Evolutionary conservation across 257 asterid species (phyloP).

Genomic region (Capsicum chinense): DNA sequence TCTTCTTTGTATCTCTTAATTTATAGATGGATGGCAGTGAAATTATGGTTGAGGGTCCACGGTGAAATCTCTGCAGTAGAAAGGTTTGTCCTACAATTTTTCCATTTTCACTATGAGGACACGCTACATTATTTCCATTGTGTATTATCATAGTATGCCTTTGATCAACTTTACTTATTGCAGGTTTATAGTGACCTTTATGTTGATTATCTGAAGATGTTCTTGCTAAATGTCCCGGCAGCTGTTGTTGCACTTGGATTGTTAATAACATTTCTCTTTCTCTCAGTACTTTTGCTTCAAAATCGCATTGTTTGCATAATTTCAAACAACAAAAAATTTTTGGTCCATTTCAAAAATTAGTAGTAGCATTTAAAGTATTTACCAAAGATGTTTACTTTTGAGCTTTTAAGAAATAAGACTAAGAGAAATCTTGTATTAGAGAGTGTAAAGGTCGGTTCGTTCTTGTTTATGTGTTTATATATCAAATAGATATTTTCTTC

Average conservation of each 20-base stretch:
- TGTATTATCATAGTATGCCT: not conserved
- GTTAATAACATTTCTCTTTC: slow-evolving; percentile 53
- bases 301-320: not conserved
- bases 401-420: not conserved
- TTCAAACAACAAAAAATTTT: not conserved
- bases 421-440: not conserved
- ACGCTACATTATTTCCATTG: slow-evolving; percentile 10
- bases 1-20: slow-evolving; percentile 33
- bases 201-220: slow-evolving; percentile 92
- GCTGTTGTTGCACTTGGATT: slow-evolving; percentile 89
- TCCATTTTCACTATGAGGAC: not conserved
- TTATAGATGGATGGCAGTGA: slow-evolving; percentile 86
- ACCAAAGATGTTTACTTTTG: not conserved
- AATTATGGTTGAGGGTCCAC: slow-evolving; percentile 95
- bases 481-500: not conserved
- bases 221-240: slow-evolving; percentile 85
- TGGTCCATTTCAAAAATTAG: not conserved
- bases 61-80: slow-evolving; percentile 97
- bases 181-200: slow-evolving; percentile 97
- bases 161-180: slow-evolving; percentile 30
- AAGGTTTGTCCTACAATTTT: slow-evolving; percentile 60
- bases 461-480: not conserved
- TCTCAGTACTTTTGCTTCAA: not conserved
- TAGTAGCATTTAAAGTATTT: not conserved
- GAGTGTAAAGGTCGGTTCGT: not conserved